A percentile compares a stretch with the other conserved stretches of the same genome.
Evolutionary conservation across 768 basidiomycete genomes (phyloP).

Genomic region (Sporobolomyces roseus): DNA sequence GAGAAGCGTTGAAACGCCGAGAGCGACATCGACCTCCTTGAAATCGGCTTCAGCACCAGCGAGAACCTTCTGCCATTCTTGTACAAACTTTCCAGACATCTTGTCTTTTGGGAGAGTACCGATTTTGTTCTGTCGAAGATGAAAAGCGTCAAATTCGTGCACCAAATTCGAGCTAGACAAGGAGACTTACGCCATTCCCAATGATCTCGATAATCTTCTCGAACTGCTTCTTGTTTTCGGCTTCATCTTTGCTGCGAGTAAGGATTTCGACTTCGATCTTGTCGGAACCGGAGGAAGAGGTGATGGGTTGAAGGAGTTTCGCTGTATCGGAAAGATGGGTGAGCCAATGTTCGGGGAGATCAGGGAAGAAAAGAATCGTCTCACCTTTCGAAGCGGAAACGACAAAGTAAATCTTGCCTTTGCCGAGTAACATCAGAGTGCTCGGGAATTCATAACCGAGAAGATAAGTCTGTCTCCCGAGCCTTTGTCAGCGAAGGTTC

Average conservation of each 20-base stretch:
- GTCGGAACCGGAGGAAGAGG: neutral
- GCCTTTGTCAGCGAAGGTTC: no score
- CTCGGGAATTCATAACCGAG: conserved; percentile 97
- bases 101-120: conserved; percentile 77
- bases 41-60: conserved; percentile 51
- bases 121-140: conserved; percentile 56
- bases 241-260: conserved; percentile 50
- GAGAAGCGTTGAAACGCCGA: conserved; percentile 71
- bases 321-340: conserved; percentile 16
- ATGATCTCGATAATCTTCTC: conserved; percentile 38
- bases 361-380: neutral
- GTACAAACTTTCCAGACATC: conserved; percentile 75
- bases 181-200: conserved; percentile 25
- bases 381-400: conserved; percentile 60
- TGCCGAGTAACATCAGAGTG: conserved; percentile 78
- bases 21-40: conserved; percentile 71
- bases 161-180: neutral
- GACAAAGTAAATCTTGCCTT: conserved; percentile 67
- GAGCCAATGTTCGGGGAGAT: neutral
- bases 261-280: conserved; percentile 67
- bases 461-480: conserved; percentile 79
- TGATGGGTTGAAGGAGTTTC: conserved; percentile 37
- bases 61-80: conserved; percentile 65
- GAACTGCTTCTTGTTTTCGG: conserved; percentile 44
- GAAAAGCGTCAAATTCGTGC: neutral